Percentiles rank a stretch among this genome's conserved stretches.
These are phyloP conservation scores for Rubus idaeus DNA, from an alignment of 306 rosid genomes.

Conservation along the genomic window DNA sequence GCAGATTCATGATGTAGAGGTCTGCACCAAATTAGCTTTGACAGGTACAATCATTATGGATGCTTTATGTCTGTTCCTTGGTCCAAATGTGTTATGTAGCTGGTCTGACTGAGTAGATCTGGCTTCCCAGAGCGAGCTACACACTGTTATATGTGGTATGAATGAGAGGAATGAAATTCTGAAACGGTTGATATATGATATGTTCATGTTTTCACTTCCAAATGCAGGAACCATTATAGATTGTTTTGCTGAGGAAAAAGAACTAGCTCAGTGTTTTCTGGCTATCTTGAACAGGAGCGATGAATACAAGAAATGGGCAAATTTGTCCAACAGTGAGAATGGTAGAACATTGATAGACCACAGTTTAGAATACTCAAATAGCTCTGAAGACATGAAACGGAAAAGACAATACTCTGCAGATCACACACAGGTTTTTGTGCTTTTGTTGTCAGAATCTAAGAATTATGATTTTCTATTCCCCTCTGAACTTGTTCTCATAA, in stretches of 20 bases:
- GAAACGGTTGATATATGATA: not conserved
- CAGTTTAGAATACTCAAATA: conserved; percentile 19
- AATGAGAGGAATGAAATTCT: conserved; percentile 10
- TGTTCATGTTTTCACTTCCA: conserved; percentile 24
- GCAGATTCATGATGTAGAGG: conserved; percentile 49
- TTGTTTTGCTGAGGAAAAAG: conserved; percentile 41
- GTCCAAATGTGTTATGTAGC: conserved; percentile 3
- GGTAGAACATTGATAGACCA: conserved; percentile 6
- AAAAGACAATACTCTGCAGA: conserved; percentile 54
- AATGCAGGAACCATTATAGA: conserved; percentile 63
- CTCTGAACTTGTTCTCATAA: not conserved
- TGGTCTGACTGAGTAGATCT: not conserved
- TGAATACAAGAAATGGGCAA: conserved; percentile 51
- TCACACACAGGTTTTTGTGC: conserved; percentile 71
- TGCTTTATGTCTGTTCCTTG: conserved; percentile 21
- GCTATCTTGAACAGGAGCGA: conserved; percentile 42
- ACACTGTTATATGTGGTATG: not conserved
- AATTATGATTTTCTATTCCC: not conserved
- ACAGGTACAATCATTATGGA: conserved; percentile 52
- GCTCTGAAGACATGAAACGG: conserved; percentile 32
- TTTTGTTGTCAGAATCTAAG: not conserved
- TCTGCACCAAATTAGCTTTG: conserved; percentile 68
- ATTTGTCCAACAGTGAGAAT: conserved; percentile 20
- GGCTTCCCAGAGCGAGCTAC: not conserved
- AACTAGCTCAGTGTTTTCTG: conserved; percentile 53